Percentiles rank a stretch among this genome's conserved stretches.
Evolutionary conservation across 176 grass and related monocot genomes (phyloP).

Genomic region (Elymus sibiricus): DNA sequence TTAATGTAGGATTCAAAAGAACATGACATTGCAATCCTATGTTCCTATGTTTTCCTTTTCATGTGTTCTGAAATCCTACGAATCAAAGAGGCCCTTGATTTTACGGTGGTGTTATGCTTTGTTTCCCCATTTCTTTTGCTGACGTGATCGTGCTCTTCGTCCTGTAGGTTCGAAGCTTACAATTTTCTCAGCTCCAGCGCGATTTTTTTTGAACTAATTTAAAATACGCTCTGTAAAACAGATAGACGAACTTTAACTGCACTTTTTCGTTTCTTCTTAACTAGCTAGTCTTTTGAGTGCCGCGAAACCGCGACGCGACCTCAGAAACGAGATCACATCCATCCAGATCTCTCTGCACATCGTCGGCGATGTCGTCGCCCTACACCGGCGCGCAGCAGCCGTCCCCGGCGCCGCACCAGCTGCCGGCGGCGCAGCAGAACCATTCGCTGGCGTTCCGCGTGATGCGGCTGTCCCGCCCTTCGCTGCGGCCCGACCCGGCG

Average conservation of each 20-base stretch:
- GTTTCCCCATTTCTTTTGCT: not conserved
- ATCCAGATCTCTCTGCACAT: constrained; percentile 31
- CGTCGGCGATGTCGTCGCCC: constrained; percentile 50
- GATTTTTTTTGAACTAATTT: not conserved
- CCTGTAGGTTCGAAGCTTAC: not conserved
- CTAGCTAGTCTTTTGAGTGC: not conserved
- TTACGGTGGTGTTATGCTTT: not conserved
- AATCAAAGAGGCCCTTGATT: not conserved
- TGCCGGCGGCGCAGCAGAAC: constrained; percentile 34
- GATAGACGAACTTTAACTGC: not conserved
- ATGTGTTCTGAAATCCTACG: too few species aligned
- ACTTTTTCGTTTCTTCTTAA: not conserved
- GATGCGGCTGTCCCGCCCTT: constrained; percentile 90
- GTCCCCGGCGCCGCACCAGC: constrained; percentile 20
- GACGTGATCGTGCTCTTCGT: not conserved
- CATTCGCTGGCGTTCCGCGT: constrained; percentile 95
- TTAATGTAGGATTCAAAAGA: too few species aligned
- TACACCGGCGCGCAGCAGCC: constrained; percentile 39
- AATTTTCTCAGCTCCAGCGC: not conserved
- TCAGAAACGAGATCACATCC: not conserved
- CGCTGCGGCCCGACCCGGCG: constrained; percentile 73
- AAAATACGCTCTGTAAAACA: not conserved
- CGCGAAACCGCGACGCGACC: constrained; percentile 18
- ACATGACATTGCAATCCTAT: too few species aligned
- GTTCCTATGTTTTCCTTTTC: too few species aligned